Base-by-base conservation (phyloP, 177 flowering plant genomes). In the Vitis hybrid region DNA sequence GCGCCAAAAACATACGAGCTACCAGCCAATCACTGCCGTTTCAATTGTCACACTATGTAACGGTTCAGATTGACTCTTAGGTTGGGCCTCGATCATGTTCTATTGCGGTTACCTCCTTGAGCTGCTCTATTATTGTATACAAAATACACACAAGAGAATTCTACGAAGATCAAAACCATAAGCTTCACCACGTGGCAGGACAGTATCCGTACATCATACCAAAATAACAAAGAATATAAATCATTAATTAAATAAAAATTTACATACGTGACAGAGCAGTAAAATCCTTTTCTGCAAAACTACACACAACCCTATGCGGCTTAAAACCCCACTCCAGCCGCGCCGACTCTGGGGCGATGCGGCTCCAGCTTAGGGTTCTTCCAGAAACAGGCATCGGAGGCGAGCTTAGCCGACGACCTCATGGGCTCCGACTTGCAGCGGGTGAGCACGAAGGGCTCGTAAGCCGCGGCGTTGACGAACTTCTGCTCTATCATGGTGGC, bases 401-500 rank as follows among this genome's bases (percentile, higher is more conserved):
- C 86, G 2, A 89, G 81, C 85, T 87, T 86, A 62, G 85, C 83
- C 60, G 94, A 74, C 23, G 94, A 78, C 73, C 89, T 81, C 84
- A 83, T 79, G 79, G 99, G 99, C 90, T 90, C 99, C 30, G 99
- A 95, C 85, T 93, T 95, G 79, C 99, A 95, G 48, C 99, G 76
- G 2, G 92, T 89, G 39, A 95, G 82, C 62, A 79, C 89, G 39
- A 89, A 81, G 77, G 97, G 97, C 82, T 93, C 96, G 78, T 84
- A 88, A 3, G 77, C 86, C 66, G 72, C 83, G 18, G 82, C 79
- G 34, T 80, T 84, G 56, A 66, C 85, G 62, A 85, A 81, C 84
- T 88, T 91, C 84, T 88, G 83, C 79, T 85, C 97, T 13, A 88
- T 80, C 85, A 75, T 72, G 11, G 78, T 60, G 21, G 92, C 89